These are phyloP conservation scores for Galerina marginata DNA, from an alignment of 768 basidiomycete species.

Conservation along the genomic window DNA sequence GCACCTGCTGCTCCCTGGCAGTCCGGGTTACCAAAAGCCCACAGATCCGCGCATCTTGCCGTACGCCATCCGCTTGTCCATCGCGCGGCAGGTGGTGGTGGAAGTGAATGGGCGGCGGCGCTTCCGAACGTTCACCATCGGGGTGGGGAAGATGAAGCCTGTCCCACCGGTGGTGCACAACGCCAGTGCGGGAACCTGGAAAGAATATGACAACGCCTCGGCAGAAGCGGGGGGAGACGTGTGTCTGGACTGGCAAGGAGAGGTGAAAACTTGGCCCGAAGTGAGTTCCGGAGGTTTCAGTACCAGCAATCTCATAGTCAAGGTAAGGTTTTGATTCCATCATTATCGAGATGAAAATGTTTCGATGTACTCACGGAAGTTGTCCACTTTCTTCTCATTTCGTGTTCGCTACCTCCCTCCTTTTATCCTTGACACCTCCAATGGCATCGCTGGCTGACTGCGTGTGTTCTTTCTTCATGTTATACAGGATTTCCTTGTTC, in stretches of 20 bases:
- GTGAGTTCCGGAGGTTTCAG: slow-evolving; percentile 50
- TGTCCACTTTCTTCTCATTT: background rate
- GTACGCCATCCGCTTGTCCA: slow-evolving; percentile 45
- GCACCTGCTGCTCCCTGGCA: slow-evolving; percentile 24
- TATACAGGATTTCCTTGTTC: slow-evolving; percentile 58
- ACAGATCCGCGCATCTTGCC: background rate
- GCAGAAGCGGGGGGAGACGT: slow-evolving; percentile 7
- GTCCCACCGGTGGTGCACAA: slow-evolving; percentile 24
- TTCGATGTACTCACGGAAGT: slow-evolving; percentile 9
- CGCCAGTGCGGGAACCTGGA: background rate
- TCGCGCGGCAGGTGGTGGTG: slow-evolving; percentile 52
- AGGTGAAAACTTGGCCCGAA: slow-evolving; percentile 45
- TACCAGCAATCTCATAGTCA: slow-evolving; percentile 48
- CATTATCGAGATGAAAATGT: background rate
- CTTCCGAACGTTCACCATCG: slow-evolving; percentile 43
- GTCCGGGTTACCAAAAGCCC: background rate
- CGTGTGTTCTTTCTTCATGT: background rate
- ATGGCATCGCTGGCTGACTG: slow-evolving; percentile 9
- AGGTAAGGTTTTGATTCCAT: slow-evolving; percentile 39
- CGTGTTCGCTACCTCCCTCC: background rate
- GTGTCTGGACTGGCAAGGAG: slow-evolving; percentile 59
- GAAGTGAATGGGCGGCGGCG: slow-evolving; percentile 43
- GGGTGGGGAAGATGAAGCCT: slow-evolving; percentile 49
- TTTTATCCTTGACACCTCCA: background rate
- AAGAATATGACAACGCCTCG: slow-evolving; percentile 1